phyloP scores from a whole-genome alignment of 306 rosid species.

The Herpetospermum pedunculosum region DNA sequence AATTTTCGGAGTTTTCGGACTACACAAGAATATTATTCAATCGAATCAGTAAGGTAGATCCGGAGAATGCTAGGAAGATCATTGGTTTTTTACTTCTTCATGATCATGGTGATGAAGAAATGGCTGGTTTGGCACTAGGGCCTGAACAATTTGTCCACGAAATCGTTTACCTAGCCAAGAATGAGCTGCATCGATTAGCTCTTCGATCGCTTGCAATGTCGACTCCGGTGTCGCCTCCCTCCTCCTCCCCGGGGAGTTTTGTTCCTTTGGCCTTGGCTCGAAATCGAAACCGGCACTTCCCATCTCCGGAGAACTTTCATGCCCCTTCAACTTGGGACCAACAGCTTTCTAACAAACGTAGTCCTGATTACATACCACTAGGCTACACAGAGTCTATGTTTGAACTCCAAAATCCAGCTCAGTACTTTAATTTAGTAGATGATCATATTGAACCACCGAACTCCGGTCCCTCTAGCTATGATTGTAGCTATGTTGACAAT shows the following conservation, averaged over 20 bases:
- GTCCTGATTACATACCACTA: slow-evolving; percentile 16
- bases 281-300: slow-evolving; percentile 12
- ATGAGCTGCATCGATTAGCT: slow-evolving; percentile 28
- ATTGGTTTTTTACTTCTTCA: slow-evolving; percentile 49
- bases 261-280: slow-evolving; percentile 17
- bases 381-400: slow-evolving; percentile 27
- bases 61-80: slow-evolving; percentile 43
- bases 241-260: slow-evolving; percentile 22
- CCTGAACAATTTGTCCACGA: slow-evolving; percentile 40
- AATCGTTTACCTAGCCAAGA: slow-evolving; percentile 27
- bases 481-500: slow-evolving; percentile 26
- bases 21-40: slow-evolving; percentile 31
- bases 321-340: slow-evolving; percentile 32
- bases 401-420: slow-evolving; percentile 31
- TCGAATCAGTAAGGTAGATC: slow-evolving; percentile 42
- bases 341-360: slow-evolving; percentile 12
- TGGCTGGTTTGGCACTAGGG: slow-evolving; percentile 35
- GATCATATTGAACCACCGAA: slow-evolving; percentile 28
- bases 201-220: slow-evolving; percentile 16
- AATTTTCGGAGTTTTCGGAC: slow-evolving; percentile 52
- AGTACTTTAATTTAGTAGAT: slow-evolving; percentile 32
- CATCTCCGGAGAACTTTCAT: slow-evolving; percentile 19
- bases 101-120: slow-evolving; percentile 38
- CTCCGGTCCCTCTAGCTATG: slow-evolving; percentile 20
- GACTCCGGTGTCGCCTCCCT: slow-evolving; percentile 16